Evolutionary conservation across 2,329 filamentous ascomycete species (phyloP).

Genomic region (Rhynchosporium agropyri): DNA sequence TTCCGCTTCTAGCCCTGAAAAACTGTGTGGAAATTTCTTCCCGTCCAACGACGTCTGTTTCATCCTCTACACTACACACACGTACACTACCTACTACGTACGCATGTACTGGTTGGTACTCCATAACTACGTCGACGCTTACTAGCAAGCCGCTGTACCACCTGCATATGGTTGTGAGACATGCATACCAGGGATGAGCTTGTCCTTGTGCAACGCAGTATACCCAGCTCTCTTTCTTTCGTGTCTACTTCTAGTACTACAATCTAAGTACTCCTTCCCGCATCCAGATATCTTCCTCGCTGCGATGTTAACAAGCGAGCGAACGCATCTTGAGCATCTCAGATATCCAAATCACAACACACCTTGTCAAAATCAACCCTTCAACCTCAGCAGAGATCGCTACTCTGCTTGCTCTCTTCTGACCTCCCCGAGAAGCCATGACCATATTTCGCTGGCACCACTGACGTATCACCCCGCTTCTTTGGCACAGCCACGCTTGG

Average conservation of each 20-base stretch:
- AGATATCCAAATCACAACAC: neutral
- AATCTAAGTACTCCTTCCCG: too few relatives aligned
- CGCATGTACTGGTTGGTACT: too few relatives aligned
- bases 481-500: slow-evolving; percentile 34
- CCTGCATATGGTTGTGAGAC: slow-evolving; percentile 9
- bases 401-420: neutral
- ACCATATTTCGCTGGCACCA: slow-evolving; percentile 13
- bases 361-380: neutral
- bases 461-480: slow-evolving; percentile 20
- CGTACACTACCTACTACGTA: too few relatives aligned
- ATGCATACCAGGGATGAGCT: neutral
- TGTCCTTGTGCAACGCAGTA: slow-evolving; percentile 2
- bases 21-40: neutral
- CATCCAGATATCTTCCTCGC: too few relatives aligned
- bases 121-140: neutral
- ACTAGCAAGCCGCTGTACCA: neutral
- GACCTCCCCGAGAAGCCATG: slow-evolving; percentile 12
- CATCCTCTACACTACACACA: neutral
- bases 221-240: neutral
- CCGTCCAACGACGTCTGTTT: neutral
- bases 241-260: too few relatives aligned
- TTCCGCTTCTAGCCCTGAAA: neutral
- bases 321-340: neutral
- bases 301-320: too few relatives aligned
- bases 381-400: neutral